A percentile compares a stretch with the other conserved stretches of the same genome.
Evolutionary conservation across 306 rosid species (phyloP).

Genomic region (Quercus rubra): DNA sequence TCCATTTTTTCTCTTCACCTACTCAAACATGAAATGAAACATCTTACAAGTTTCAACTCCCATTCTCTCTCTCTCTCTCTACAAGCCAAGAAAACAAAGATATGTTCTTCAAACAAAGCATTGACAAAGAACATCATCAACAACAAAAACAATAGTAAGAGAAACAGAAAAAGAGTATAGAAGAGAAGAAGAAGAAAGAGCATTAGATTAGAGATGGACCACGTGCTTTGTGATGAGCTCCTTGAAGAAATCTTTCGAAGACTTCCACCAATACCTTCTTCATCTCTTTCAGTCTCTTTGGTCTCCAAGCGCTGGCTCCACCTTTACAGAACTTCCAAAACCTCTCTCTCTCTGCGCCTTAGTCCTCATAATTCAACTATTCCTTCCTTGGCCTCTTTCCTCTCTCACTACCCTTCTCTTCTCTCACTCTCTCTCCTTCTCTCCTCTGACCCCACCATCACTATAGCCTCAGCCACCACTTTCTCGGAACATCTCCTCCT

Average conservation of each 20-base stretch:
- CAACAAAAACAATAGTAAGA: background rate
- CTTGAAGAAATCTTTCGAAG: constrained; percentile 67
- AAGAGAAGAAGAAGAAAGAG: background rate
- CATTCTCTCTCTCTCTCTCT: no score
- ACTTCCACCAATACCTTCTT: constrained; percentile 52
- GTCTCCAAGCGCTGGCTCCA: constrained; percentile 88
- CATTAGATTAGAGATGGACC: constrained; percentile 37
- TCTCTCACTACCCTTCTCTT: constrained; percentile 60
- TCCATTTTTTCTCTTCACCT: constrained; percentile 25
- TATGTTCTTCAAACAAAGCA: background rate
- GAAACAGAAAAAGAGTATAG: background rate
- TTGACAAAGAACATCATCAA: background rate
- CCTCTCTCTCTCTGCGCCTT: constrained; percentile 63
- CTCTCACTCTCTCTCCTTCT: constrained; percentile 50
- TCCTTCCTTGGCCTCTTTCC: constrained; percentile 47
- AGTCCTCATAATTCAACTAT: constrained; percentile 22
- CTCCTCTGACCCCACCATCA: constrained; percentile 26
- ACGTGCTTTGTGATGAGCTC: constrained; percentile 65
- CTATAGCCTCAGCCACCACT: background rate
- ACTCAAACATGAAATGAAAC: background rate
- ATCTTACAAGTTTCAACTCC: background rate
- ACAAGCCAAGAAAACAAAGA: background rate
- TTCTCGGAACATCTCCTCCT: constrained; percentile 37
- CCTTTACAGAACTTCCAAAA: constrained; percentile 63
- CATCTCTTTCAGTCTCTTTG: constrained; percentile 51